phyloP scores from a whole-genome alignment of 116 monocot species.

The Posidonia oceanica region DNA sequence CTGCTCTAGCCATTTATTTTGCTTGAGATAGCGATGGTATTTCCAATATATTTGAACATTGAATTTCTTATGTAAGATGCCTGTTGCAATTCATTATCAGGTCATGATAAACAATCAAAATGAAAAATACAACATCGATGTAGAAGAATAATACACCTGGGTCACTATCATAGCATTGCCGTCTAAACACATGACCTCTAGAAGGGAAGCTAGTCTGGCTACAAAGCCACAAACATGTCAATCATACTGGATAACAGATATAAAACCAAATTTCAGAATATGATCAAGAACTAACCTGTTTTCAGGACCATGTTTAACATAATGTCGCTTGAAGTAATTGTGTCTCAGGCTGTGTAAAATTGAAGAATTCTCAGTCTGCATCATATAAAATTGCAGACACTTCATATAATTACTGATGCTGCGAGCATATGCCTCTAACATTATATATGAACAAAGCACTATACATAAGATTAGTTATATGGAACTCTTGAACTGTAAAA shows the following conservation, averaged over 20 bases:
- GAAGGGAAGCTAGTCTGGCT: constrained; percentile 21
- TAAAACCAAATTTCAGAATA: background rate
- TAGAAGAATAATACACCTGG: constrained; percentile 15
- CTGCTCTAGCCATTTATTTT: constrained; percentile 57
- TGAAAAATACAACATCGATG: background rate
- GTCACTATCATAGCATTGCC: constrained; percentile 31
- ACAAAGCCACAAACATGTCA: constrained; percentile 1
- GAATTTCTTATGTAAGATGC: constrained; percentile 14
- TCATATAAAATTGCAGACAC: background rate
- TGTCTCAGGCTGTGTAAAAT: constrained; percentile 56
- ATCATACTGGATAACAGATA: background rate
- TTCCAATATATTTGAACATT: constrained; percentile 62
- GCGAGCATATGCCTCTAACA: background rate
- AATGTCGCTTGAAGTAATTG: constrained; percentile 42
- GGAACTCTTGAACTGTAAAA: too few relatives aligned
- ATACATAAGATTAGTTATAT: too few relatives aligned
- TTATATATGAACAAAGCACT: too few relatives aligned
- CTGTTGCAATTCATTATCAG: constrained; percentile 19
- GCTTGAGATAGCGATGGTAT: constrained; percentile 33
- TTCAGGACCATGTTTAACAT: constrained; percentile 22
- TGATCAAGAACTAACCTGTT: constrained; percentile 22
- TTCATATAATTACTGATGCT: background rate
- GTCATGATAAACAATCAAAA: background rate
- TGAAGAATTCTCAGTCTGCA: constrained; percentile 56
- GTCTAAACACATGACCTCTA: constrained; percentile 37